Base-by-base conservation (phyloP, 371 early-diverging fungal genomes). In the Zopfochytrium polystomum region DNA sequence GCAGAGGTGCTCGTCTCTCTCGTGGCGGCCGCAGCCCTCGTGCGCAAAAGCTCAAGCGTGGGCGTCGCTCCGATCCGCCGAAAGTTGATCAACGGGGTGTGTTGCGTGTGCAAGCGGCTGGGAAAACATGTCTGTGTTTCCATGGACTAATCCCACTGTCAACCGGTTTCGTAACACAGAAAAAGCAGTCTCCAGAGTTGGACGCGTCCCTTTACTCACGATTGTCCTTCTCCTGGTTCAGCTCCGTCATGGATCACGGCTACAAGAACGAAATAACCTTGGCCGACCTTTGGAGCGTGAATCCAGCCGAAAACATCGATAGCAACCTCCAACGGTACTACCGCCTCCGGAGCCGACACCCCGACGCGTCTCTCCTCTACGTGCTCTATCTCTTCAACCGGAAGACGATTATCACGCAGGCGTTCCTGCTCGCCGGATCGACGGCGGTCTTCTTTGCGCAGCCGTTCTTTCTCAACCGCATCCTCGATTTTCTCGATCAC, bases 211-310 rank as follows among this genome's bases (percentile, higher is more conserved):
- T 80, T 0, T 66, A 82, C n/a, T 82, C 86, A 23, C 73, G 78
- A 3, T 62, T 87, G 35, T 80, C 84, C 20, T 90, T 90, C 61
- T 76, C 78, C 3, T 92, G 92, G 92, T 79, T 88, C 65, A 87
- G 87, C 49, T 79, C 83, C 0, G 65, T 92, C 55, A 75, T 90
- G 45, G 67, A 73, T 48, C 70, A 78, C 5, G 88, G 87, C 22
- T 82, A 79, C 65, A 75, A 65, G 48, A 76, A 74, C 0, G 74
- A 80, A 0, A 71, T 90, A 5, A 79, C 75, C 51, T 68, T 77
- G 1, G 77, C 71, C 3, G 85, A 89, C 44, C 61, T 73, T 34
- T 65, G 62, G 48, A 31, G 65, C 23, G 35, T 66, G 27, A 20
- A 33, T 22, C 31, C 22, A 7, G 54, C 43, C 33, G 71, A 68